Base-by-base conservation (phyloP, 2,329 filamentous ascomycete species). In the Penicillium rolfsii region DNA sequence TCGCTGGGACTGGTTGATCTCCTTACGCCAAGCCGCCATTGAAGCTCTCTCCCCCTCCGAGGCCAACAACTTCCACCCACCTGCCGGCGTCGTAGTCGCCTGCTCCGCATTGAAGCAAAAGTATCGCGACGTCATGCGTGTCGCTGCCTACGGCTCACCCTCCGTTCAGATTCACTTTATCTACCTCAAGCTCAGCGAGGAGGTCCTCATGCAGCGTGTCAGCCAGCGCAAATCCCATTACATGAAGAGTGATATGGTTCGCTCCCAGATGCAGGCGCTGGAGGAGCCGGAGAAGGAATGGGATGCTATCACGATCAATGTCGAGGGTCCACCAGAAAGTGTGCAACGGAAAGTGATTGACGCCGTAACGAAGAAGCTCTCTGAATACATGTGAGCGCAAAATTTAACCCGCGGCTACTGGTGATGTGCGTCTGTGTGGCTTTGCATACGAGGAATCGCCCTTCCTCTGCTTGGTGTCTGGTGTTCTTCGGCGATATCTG, bases 91-190 rank as follows among this genome's bases (percentile, higher is more conserved):
- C n/a, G 91, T 99, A 53, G 85, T 99, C 62, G 97, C 95, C 56
- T 99, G 95, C 84, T 97, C 92, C 12, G 95, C 94, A 1, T 85
- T 99, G 57, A 98, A 98, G 84, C 91, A 91, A 76, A 97, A 96
- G 80, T 99, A 99, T 82, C 89, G 95, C 69, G 95, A 99, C 71
- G 91, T 94, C 64, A 91, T 95, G 74, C 87, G 91, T 35, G 88
- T 93, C 8, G 91, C 91, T 7, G 87, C 88, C 16, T 93, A 93
- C 80, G 90, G 89, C 76, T 83, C 88, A 65, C 85, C 87, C 57
- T 84, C 85, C 57, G 85, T 93, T n/a, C 82, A 85, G 63, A 86
- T 98, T 54, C 94, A 97, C 79, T 98, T 99, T 75, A 88, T 99
- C 69, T 99, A 94, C 79, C 88, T 99, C 41, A 85, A 89, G 66